Evolutionary conservation across 1,284 basidiomycete genomes (phyloP).

Genomic region (Malassezia dermatis): DNA sequence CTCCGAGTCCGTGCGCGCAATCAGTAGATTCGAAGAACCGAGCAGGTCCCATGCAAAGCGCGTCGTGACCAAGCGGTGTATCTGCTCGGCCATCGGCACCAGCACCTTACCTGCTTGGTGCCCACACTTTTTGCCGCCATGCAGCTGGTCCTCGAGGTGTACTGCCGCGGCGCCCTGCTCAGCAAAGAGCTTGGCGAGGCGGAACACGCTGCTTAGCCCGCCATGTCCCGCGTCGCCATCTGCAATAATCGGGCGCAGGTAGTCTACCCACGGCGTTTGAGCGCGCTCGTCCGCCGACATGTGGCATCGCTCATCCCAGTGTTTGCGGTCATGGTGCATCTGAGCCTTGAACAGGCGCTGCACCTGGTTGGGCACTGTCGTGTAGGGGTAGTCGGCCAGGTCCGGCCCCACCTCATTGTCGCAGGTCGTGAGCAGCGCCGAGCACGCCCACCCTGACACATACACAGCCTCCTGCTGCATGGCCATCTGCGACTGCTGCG

Average conservation of each 20-base stretch:
- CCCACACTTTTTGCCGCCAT: constrained; percentile 57
- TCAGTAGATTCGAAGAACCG: constrained; percentile 73
- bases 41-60: constrained; percentile 81
- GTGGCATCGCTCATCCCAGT: constrained; percentile 53
- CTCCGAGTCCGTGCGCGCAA: constrained; percentile 84
- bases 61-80: constrained; percentile 68
- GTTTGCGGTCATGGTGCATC: constrained; percentile 58
- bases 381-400: constrained; percentile 55
- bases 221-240: constrained; percentile 47
- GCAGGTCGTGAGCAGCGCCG: constrained; percentile 61
- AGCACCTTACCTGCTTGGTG: constrained; percentile 88
- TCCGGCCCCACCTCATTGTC: constrained; percentile 96
- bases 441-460: constrained; percentile 88
- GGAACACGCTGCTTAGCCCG: constrained; percentile 44
- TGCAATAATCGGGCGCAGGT: constrained; percentile 50
- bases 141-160: constrained; percentile 47
- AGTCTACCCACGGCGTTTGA: constrained; percentile 49
- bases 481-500: constrained; percentile 96
- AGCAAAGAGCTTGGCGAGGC: constrained; percentile 47
- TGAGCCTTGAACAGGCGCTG: constrained; percentile 58
- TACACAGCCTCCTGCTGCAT: constrained; percentile 87
- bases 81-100: constrained; percentile 74
- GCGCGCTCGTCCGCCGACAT: constrained; percentile 59
- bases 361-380: constrained; percentile 59
- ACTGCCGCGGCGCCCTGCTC: constrained; percentile 50